phyloP scores from a whole-genome alignment of 768 basidiomycete genomes.

The Termitomyces eurrhizus region DNA sequence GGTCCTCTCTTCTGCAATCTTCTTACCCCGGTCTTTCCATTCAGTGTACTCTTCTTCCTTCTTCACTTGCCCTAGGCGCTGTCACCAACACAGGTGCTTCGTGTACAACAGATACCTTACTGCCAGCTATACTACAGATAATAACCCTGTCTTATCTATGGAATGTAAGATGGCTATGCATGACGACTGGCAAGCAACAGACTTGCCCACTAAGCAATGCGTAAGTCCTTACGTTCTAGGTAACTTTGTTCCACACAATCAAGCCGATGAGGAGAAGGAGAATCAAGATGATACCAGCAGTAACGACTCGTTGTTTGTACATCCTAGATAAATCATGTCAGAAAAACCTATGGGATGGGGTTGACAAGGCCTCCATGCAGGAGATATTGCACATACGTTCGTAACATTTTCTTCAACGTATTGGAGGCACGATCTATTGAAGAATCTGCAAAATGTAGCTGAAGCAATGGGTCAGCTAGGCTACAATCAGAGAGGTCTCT shows the following conservation, averaged over 20 bases:
- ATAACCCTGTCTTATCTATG: not conserved
- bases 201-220: not conserved
- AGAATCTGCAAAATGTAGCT: conserved; percentile 84
- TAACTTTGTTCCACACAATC: conserved; percentile 71
- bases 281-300: conserved; percentile 79
- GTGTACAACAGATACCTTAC: conserved; percentile 20
- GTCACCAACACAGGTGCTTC: conserved; percentile 1
- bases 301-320: conserved; percentile 93
- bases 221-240: not conserved
- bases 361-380: conserved; percentile 13
- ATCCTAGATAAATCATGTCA: conserved; percentile 71
- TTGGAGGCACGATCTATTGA: conserved; percentile 89
- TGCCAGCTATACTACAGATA: not conserved
- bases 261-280: conserved; percentile 80
- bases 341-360: conserved; percentile 29
- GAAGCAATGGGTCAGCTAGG: conserved; percentile 3
- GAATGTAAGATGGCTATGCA: not conserved
- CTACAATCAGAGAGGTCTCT: not conserved
- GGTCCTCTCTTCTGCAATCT: not conserved
- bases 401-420: conserved; percentile 93
- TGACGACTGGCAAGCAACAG: not conserved
- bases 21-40: not conserved
- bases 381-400: conserved; percentile 57
- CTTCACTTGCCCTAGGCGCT: not conserved
- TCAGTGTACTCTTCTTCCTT: conserved; percentile 1